These are phyloP conservation scores for Akebia trifoliata DNA, from an alignment of 164 flowering plant genomes.

Conservation along the genomic window DNA sequence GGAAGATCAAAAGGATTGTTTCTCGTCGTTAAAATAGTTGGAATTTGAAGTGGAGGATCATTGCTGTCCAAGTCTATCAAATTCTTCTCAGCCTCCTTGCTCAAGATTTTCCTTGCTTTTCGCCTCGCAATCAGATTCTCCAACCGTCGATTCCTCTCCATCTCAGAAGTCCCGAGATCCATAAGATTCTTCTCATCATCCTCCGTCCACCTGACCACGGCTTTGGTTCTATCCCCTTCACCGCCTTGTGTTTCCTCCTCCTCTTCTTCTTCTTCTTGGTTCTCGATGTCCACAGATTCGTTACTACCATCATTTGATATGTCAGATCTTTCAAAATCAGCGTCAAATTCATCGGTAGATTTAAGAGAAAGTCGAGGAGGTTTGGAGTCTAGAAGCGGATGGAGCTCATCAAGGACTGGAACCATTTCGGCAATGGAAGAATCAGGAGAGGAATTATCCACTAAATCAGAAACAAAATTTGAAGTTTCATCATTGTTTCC, in stretches of 20 bases:
- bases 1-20: constrained; percentile 75
- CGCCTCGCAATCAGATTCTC: constrained; percentile 83
- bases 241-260: constrained; percentile 17
- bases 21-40: constrained; percentile 52
- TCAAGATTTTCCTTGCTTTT: constrained; percentile 45
- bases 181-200: constrained; percentile 89
- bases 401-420: constrained; percentile 83
- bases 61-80: constrained; percentile 64
- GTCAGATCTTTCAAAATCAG: constrained; percentile 25
- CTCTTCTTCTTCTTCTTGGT: constrained; percentile 37
- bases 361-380: constrained; percentile 37
- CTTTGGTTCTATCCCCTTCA: constrained; percentile 6
- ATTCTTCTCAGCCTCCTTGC: constrained; percentile 55
- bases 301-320: constrained; percentile 32
- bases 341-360: constrained; percentile 37
- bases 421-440: constrained; percentile 72
- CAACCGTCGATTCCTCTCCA: constrained; percentile 75
- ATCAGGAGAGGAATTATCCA: constrained; percentile 82
- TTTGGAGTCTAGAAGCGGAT: constrained; percentile 67
- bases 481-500: constrained; percentile 19
- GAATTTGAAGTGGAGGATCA: constrained; percentile 42
- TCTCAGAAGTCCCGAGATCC: constrained; percentile 72
- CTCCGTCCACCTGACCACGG: constrained; percentile 72
- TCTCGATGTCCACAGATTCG: constrained; percentile 45
- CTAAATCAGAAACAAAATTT: constrained; percentile 52